Conservation (phyloP, 169 alveolate species). For the Cryptosporidium viatorum region DNA sequence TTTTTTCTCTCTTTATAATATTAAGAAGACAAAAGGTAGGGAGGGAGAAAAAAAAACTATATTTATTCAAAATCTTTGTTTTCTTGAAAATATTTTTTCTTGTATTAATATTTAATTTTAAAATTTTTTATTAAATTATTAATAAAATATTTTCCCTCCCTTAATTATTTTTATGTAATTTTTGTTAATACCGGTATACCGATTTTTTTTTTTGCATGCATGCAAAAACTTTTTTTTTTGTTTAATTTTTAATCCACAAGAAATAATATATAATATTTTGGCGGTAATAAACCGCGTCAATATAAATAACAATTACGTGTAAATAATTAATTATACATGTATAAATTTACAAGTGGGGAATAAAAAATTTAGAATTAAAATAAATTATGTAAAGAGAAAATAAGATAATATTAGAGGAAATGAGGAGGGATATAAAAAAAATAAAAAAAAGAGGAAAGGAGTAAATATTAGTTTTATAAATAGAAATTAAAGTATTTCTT, state of each 20-base stretch:
- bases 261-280: background rate
- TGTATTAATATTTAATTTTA: background rate
- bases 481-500: background rate
- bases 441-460: background rate
- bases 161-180: background rate
- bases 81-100: background rate
- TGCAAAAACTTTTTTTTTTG: slow-evolving; percentile 14
- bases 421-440: background rate
- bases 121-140: background rate
- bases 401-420: too few relatives aligned
- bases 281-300: background rate
- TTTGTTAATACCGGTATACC: slow-evolving; percentile 29
- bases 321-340: background rate
- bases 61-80: slow-evolving; percentile 2
- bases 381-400: too few relatives aligned
- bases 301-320: background rate
- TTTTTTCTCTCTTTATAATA: background rate
- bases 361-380: too few relatives aligned
- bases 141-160: background rate
- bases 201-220: slow-evolving; percentile 19
- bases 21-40: too few relatives aligned
- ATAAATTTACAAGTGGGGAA: too few relatives aligned
- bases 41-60: too few relatives aligned
- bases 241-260: background rate
- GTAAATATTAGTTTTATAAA: background rate